phyloP scores from a whole-genome alignment of 257 asterid genomes.

The Salvia rosmarinus region DNA sequence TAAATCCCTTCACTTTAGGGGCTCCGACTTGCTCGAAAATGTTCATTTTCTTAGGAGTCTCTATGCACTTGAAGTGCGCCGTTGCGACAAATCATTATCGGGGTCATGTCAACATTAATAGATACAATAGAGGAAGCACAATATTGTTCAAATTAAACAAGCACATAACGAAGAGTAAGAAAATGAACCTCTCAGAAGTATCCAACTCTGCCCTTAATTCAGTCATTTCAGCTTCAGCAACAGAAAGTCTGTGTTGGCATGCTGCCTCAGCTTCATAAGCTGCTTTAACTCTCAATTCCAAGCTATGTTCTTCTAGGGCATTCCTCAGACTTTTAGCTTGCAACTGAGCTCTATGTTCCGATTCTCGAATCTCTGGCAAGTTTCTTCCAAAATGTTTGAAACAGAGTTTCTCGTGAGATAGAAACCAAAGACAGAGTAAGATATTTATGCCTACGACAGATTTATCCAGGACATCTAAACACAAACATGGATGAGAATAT shows the following conservation, averaged over 20 bases:
- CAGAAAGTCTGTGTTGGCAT: conserved; percentile 83
- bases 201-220: conserved; percentile 77
- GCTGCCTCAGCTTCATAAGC: conserved; percentile 97
- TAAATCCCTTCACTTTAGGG: background rate
- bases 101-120: background rate
- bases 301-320: conserved; percentile 84
- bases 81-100: background rate
- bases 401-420: conserved; percentile 31
- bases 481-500: no score
- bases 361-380: conserved; percentile 73
- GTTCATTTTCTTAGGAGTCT: background rate
- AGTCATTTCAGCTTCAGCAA: conserved; percentile 86
- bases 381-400: conserved; percentile 51
- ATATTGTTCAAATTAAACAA: conserved; percentile 1
- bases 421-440: conserved; percentile 25
- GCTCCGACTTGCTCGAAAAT: background rate
- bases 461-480: no score
- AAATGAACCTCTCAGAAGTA: conserved; percentile 78
- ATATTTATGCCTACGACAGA: no score
- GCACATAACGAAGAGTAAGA: conserved; percentile 32
- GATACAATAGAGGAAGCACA: conserved; percentile 1
- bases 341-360: conserved; percentile 73
- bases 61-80: background rate
- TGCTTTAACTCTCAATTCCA: conserved; percentile 89
- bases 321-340: conserved; percentile 77